Evolutionary conservation across 495 filamentous ascomycete genomes (phyloP).

Genomic region (Aspergillus egyptiacus): DNA sequence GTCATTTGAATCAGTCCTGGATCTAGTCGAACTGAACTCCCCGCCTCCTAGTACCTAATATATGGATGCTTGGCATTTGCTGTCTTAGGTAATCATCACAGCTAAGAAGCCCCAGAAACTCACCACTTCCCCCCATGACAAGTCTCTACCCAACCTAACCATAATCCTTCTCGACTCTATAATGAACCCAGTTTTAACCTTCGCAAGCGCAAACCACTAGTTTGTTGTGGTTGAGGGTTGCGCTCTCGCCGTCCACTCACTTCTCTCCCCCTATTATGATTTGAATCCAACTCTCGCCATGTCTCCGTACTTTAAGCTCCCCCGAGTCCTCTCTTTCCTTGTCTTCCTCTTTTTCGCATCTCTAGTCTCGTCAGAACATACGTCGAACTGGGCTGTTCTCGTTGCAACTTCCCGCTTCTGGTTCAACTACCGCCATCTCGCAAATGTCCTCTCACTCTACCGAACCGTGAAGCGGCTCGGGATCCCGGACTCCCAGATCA

Average conservation of each 20-base stretch:
- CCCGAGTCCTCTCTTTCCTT: slow-evolving; percentile 37
- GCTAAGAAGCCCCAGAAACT: not conserved
- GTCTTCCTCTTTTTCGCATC: slow-evolving; percentile 39
- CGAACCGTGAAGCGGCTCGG: slow-evolving; percentile 97
- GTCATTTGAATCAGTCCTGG: no score
- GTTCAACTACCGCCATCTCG: slow-evolving; percentile 99
- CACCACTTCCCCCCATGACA: not conserved
- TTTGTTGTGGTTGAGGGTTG: slow-evolving; percentile 1
- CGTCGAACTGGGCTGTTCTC: slow-evolving; percentile 97
- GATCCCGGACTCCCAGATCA: slow-evolving; percentile 97
- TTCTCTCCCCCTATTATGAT: slow-evolving; percentile 6
- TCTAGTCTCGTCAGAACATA: slow-evolving; percentile 65
- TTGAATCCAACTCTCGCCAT: slow-evolving; percentile 20
- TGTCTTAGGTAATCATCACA: slow-evolving; percentile 2
- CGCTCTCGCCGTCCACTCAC: not conserved
- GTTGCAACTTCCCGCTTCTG: slow-evolving; percentile 98
- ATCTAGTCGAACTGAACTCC: no score
- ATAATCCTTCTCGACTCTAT: not conserved
- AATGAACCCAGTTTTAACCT: not conserved
- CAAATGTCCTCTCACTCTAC: slow-evolving; percentile 96
- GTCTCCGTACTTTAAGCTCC: slow-evolving; percentile 23
- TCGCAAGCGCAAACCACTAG: not conserved
- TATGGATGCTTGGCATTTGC: not conserved
- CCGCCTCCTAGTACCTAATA: no score
- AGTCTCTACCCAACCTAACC: not conserved